phyloP scores from a whole-genome alignment of 139 green algal species.

The Desmodesmus armatus region DNA sequence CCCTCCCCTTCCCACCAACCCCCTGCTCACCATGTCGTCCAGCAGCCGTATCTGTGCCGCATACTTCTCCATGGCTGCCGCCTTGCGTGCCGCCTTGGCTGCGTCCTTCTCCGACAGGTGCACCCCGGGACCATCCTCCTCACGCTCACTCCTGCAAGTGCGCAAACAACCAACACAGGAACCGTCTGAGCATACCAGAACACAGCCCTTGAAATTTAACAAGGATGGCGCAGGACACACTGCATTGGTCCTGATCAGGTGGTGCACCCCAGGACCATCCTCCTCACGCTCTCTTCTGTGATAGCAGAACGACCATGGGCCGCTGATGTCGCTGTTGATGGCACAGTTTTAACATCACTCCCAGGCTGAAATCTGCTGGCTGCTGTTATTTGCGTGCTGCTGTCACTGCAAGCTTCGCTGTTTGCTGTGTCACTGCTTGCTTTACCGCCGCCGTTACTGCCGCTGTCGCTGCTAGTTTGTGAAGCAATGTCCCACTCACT shows the following conservation, averaged over 20 bases:
- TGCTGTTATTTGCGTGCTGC: no score
- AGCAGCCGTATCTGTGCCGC: conserved; percentile 40
- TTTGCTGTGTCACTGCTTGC: background rate
- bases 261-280: background rate
- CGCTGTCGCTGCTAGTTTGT: background rate
- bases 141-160: background rate
- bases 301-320: no score
- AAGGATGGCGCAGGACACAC: no score
- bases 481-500: conserved; percentile 30
- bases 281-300: background rate
- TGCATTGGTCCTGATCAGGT: no score
- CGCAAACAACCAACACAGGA: no score
- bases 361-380: no score
- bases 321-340: no score
- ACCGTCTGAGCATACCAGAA: conserved; percentile 1
- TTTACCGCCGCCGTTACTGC: background rate
- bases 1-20: no score
- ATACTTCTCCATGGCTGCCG: conserved; percentile 36
- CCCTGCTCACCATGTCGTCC: conserved; percentile 49
- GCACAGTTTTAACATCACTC: no score
- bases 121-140: background rate
- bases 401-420: no score
- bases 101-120: conserved; percentile 29
- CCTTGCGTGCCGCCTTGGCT: conserved; percentile 13
- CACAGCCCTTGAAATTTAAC: no score